Evolutionary conservation across 148 eudicot genomes (phyloP), one percentile per base, ranked within the genome.

Genomic region (Camellia japonica): DNA sequence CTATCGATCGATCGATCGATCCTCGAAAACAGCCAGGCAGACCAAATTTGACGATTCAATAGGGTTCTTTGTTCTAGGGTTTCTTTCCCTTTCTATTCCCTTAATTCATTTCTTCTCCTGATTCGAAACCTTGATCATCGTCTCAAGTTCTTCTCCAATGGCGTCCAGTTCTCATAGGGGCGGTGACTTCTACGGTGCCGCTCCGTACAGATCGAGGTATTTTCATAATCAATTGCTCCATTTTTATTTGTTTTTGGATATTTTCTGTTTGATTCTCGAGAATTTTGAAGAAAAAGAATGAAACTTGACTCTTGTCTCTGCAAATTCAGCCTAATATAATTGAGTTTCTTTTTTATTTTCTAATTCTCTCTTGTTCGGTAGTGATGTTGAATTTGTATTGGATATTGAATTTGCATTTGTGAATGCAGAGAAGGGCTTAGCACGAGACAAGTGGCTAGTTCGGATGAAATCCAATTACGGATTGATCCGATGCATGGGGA

Each of bases 401-500:
- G 1, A 30, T 67, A 23, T 9, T 75, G 30, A 23, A 11, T 44
- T 41, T 49, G 63, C 7, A 11, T 44, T 78, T 84, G n/a, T 52
- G 71, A 70, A 3, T 73, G 59, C 83, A 92, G 94, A 44, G 93
- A 92, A 74, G 98, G 98, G 73, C 84, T 94, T 73, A 90, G 92
- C 83, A 92, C 93, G 55, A 81, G 98, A 68, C 86, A 82, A 41
- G 89, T 78, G 68, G 87, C 88, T 38, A 73, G 76, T 75, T 81
- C 94, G 1, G 90, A 90, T 81, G 94, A 94, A 79, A 83, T 94
- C 64, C 98, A 94, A 78, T 80, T 94, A 74, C 79, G 92, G 68
- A 92, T 92, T 68, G 97, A 92, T 88, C 94, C 96, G 3, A 86
- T 92, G 89, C 93, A 90, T 42, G 96, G 83, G 0, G 98, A 94